Conservation (phyloP, 179 eudicot genomes). For the Patellifolia procumbens region DNA sequence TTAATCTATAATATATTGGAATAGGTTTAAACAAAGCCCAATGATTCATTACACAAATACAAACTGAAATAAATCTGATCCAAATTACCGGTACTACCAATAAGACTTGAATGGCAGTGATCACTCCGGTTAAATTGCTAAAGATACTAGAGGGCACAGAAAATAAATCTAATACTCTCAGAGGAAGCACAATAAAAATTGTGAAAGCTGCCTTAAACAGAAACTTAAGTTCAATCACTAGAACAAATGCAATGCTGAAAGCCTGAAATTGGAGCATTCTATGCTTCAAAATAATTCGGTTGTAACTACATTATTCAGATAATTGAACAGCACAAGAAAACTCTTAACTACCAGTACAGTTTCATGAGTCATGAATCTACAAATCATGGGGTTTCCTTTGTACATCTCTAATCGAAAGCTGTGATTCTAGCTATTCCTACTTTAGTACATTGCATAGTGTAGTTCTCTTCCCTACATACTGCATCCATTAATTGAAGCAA, state of each 20-base stretch:
- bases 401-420: conserved; percentile 26
- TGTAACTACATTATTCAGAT: conserved; percentile 7
- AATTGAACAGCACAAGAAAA: conserved; percentile 9
- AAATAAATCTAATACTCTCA: neutral
- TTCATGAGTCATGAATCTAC: conserved; percentile 32
- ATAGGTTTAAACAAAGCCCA: no score
- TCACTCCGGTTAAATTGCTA: neutral
- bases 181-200: neutral
- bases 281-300: conserved; percentile 5
- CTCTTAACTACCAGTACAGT: conserved; percentile 20
- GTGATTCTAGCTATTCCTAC: conserved; percentile 21
- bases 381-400: conserved; percentile 23
- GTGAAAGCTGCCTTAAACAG: neutral
- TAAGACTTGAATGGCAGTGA: neutral
- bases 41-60: neutral
- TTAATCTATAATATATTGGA: no score
- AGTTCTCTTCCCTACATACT: conserved; percentile 17
- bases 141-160: neutral
- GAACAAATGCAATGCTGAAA: neutral
- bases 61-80: neutral
- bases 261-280: neutral
- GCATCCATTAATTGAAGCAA: neutral
- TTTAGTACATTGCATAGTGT: conserved; percentile 15
- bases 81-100: no score
- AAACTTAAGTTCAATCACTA: no score